Base-by-base conservation (phyloP, 2,329 filamentous ascomycete species). In the Niveomyces coronatus region DNA sequence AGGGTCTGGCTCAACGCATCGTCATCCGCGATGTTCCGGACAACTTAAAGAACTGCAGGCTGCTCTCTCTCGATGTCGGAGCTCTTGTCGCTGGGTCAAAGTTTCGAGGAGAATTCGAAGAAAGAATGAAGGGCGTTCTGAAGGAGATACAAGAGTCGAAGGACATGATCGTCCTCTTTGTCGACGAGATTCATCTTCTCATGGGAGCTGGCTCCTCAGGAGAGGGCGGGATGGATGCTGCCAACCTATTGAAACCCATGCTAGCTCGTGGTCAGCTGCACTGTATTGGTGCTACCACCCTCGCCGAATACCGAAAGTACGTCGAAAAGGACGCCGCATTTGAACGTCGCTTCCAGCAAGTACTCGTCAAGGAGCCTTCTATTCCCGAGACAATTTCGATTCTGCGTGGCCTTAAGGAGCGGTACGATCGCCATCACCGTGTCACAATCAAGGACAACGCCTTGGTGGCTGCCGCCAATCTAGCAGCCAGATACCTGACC, bases 261-360 rank as follows among this genome's bases (percentile, higher is more conserved):
- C 76, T 98, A 49, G 91, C 91, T 44, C 81, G 91, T 55, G 91
- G 91, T 38, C 89, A 96, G 60, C 71, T 98, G 43, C 91, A 98
- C 70, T 98, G 91, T 55, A 96, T 98, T 46, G 91, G 91, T 60
- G 91, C 91, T 5, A 98, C 91, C 2, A 98, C 91, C 2, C 74
- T 98, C 42, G 78, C 79, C 44, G 91, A 98, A 60, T 98, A 98
- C 64, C 79, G 91, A 54, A 98, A 98, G 62, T 96, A 98, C 63
- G 94, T 98, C 46, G 91, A 98, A 61, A 98, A 98, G 64, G 91
- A 98, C 53, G 84, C 86, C 31, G 91, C 91, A 32, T 98, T 98
- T 57, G 91, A 98, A 63, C 85, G 91, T 62, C 85, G 91, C 60
- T 98, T 98, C 73, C 91, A 98, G 60, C 91, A 98, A 62, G 91